These are phyloP conservation scores for Boletus reticuloceps DNA, from an alignment of 768 basidiomycete genomes.

Conservation along the genomic window DNA sequence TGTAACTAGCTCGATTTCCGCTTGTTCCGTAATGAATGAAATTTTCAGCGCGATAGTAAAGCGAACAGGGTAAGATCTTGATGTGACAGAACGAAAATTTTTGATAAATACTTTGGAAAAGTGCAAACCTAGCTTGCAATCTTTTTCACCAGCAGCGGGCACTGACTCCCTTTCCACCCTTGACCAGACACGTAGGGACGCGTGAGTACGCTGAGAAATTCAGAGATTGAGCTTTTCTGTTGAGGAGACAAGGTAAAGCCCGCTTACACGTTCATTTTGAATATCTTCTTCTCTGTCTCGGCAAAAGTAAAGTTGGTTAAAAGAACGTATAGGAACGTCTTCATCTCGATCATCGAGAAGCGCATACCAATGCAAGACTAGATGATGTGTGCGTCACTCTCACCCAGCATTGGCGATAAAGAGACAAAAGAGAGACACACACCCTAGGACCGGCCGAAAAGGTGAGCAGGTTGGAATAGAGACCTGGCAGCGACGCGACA, in stretches of 20 bases:
- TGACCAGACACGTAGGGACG: slow-evolving; percentile 58
- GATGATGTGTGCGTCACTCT: neutral
- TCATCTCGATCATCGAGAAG: slow-evolving; percentile 83
- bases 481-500: slow-evolving; percentile 64
- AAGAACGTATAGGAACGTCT: slow-evolving; percentile 69
- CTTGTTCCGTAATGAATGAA: neutral
- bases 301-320: slow-evolving; percentile 64
- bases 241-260: neutral
- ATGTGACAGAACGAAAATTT: neutral
- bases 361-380: slow-evolving; percentile 83
- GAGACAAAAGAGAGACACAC: slow-evolving; percentile 30
- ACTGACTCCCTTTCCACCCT: slow-evolving; percentile 58
- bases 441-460: slow-evolving; percentile 85
- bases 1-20: neutral
- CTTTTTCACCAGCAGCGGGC: slow-evolving; percentile 52
- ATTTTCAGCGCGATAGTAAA: too few species aligned
- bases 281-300: slow-evolving; percentile 49
- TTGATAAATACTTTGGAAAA: neutral
- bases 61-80: neutral
- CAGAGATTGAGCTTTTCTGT: neutral
- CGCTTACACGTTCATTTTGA: slow-evolving; percentile 62
- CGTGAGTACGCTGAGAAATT: slow-evolving; percentile 51
- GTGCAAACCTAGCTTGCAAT: slow-evolving; percentile 10
- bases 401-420: too few species aligned
- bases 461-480: slow-evolving; percentile 67